Evolutionary conservation across 2,329 filamentous ascomycete species (phyloP).

Genomic region (Colletotrichum sp.): DNA sequence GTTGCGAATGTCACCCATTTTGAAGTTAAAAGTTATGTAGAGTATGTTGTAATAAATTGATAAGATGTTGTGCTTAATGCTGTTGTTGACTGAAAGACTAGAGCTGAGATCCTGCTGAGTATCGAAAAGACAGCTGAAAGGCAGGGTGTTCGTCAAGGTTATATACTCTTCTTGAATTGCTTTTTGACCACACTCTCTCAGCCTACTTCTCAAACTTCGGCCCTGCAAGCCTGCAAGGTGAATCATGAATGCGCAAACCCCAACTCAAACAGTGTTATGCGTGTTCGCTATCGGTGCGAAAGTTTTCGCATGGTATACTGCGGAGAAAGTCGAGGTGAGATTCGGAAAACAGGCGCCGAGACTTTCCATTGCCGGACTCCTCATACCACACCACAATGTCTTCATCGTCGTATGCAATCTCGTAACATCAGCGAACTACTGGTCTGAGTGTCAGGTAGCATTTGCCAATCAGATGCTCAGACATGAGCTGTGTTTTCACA

Average conservation of each 20-base stretch:
- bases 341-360: neutral
- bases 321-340: neutral
- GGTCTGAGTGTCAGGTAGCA: neutral
- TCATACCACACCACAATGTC: neutral
- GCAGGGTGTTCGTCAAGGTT: neutral
- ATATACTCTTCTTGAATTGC: neutral
- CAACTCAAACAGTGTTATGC: constrained; percentile 9
- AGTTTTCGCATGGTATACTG: constrained; percentile 1
- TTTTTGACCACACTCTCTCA: neutral
- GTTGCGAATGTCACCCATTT: constrained; percentile 18
- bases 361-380: neutral
- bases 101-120: neutral
- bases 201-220: neutral
- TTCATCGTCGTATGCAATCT: neutral
- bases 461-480: neutral
- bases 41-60: constrained; percentile 10
- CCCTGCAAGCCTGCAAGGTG: constrained; percentile 1
- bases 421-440: neutral
- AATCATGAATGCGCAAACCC: constrained; percentile 7
- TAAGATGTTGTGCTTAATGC: neutral
- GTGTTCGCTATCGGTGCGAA: constrained; percentile 3
- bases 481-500: neutral
- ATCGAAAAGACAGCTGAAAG: accelerated
- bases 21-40: constrained; percentile 16
- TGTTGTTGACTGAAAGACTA: neutral